These are phyloP conservation scores for Aspergillus heteromorphus DNA, from an alignment of 495 filamentous ascomycete species.

Conservation along the genomic window DNA sequence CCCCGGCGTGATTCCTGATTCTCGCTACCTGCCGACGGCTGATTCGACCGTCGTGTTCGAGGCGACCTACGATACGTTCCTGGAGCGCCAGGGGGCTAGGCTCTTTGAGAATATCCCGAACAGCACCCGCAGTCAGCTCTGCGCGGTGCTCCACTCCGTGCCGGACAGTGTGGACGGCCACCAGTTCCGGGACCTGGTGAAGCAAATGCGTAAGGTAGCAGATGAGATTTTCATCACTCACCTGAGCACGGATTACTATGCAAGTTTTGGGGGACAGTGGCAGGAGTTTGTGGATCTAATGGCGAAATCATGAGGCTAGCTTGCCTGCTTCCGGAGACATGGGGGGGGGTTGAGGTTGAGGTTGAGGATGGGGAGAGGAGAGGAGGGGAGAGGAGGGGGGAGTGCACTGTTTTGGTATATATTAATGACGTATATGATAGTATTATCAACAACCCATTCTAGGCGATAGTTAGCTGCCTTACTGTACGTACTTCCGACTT, in stretches of 20 bases:
- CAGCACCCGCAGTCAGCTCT: constrained; percentile 30
- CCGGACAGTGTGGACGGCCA: constrained; percentile 28
- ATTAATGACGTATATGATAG: too few species aligned
- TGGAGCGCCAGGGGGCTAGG: constrained; percentile 27
- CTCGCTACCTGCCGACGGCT: constrained; percentile 35
- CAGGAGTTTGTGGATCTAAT: constrained; percentile 38
- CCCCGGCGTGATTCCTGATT: constrained; percentile 41
- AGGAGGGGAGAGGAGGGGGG: too few species aligned
- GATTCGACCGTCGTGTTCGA: constrained; percentile 46
- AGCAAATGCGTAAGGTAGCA: constrained; percentile 29
- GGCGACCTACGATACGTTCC: constrained; percentile 39
- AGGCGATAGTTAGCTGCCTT: too few species aligned
- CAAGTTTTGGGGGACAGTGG: constrained; percentile 39
- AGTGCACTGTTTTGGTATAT: too few species aligned
- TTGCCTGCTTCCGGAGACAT: too few species aligned
- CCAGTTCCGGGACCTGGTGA: constrained; percentile 29
- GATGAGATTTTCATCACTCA: constrained; percentile 44
- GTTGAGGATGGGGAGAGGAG: too few species aligned
- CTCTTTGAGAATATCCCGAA: constrained; percentile 30
- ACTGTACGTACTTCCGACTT: too few species aligned
- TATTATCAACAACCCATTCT: too few species aligned
- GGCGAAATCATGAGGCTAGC: constrained; percentile 18
- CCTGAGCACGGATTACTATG: constrained; percentile 39
- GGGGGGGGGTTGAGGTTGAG: too few species aligned
- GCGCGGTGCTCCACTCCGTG: constrained; percentile 40